A percentile compares a stretch with the other conserved stretches of the same genome.
Evolutionary conservation across 2,329 filamentous ascomycete genomes (phyloP).

Genomic region (Penicillium aurantiogriseum): DNA sequence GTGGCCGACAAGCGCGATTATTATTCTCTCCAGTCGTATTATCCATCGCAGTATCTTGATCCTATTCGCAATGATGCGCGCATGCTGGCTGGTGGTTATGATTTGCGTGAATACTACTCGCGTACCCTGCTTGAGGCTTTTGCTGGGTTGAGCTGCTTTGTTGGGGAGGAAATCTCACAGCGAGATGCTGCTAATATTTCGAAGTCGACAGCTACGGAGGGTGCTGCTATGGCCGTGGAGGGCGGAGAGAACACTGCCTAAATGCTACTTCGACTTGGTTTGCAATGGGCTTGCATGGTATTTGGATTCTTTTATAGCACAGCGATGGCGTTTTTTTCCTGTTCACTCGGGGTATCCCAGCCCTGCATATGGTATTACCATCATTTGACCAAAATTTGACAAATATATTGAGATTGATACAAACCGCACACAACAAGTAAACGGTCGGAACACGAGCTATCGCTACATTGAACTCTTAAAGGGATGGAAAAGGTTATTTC

Average conservation of each 20-base stretch:
- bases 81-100: slow-evolving; percentile 77
- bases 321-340: slow-evolving; percentile 10
- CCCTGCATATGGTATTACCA: not conserved
- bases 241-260: not conserved
- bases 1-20: slow-evolving; percentile 62
- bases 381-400: not conserved
- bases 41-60: slow-evolving; percentile 73
- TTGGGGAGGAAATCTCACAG: slow-evolving; percentile 66
- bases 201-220: slow-evolving; percentile 28
- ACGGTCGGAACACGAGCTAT: not conserved
- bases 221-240: slow-evolving; percentile 31
- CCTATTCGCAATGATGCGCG: slow-evolving; percentile 63
- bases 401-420: not conserved
- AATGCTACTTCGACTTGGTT: not conserved
- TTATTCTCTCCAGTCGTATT: slow-evolving; percentile 66
- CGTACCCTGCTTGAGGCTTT: slow-evolving; percentile 86
- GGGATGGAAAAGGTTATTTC: not conserved
- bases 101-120: slow-evolving; percentile 75
- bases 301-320: slow-evolving; percentile 1
- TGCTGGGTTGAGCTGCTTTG: slow-evolving; percentile 80
- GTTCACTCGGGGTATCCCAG: not conserved
- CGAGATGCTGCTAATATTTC: slow-evolving; percentile 26
- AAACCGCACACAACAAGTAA: not conserved
- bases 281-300: not conserved
- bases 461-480: not conserved